Percentiles rank a stretch among this genome's conserved stretches.
phyloP scores from a whole-genome alignment of 2,329 filamentous ascomycete genomes.

The Penicillium griseofulvum region DNA sequence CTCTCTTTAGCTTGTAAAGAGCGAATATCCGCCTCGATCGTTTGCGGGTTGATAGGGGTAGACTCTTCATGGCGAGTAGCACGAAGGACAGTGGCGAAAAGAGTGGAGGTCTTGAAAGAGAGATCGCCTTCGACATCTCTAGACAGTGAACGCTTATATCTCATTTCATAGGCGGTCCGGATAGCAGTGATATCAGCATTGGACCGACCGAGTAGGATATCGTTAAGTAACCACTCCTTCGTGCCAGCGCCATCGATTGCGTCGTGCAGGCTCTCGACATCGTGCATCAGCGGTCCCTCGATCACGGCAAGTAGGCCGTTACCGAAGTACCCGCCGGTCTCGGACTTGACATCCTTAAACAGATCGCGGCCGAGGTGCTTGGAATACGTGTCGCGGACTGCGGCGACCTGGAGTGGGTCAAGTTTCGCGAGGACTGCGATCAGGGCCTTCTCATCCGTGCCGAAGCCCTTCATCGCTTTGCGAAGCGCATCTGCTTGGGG shows the following conservation, averaged over 20 bases:
- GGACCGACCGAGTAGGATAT: slow-evolving; percentile 75
- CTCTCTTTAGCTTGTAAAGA: slow-evolving; percentile 64
- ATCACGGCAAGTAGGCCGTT: slow-evolving; percentile 71
- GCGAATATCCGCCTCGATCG: slow-evolving; percentile 72
- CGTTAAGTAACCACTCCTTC: slow-evolving; percentile 81
- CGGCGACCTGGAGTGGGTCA: slow-evolving; percentile 73
- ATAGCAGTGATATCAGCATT: slow-evolving; percentile 89
- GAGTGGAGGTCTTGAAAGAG: slow-evolving; percentile 77
- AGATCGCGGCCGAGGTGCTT: slow-evolving; percentile 65
- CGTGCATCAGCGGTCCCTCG: slow-evolving; percentile 74
- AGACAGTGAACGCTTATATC: slow-evolving; percentile 66
- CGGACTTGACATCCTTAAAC: slow-evolving; percentile 70
- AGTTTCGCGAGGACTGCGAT: slow-evolving; percentile 69
- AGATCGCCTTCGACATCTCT: slow-evolving; percentile 73
- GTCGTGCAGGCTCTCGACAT: slow-evolving; percentile 67
- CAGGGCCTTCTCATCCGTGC: slow-evolving; percentile 77
- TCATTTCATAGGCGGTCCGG: slow-evolving; percentile 70
- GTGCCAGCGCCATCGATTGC: slow-evolving; percentile 79
- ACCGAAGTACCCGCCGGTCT: slow-evolving; percentile 73
- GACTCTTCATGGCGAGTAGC: slow-evolving; percentile 76
- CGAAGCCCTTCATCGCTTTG: slow-evolving; percentile 88
- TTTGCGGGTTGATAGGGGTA: slow-evolving; percentile 67
- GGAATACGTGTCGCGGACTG: slow-evolving; percentile 66
- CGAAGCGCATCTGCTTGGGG: slow-evolving; percentile 69
- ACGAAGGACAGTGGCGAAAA: slow-evolving; percentile 79